Conservation (phyloP, 2,329 filamentous ascomycete species). For the Venturiaceae sp. region DNA sequence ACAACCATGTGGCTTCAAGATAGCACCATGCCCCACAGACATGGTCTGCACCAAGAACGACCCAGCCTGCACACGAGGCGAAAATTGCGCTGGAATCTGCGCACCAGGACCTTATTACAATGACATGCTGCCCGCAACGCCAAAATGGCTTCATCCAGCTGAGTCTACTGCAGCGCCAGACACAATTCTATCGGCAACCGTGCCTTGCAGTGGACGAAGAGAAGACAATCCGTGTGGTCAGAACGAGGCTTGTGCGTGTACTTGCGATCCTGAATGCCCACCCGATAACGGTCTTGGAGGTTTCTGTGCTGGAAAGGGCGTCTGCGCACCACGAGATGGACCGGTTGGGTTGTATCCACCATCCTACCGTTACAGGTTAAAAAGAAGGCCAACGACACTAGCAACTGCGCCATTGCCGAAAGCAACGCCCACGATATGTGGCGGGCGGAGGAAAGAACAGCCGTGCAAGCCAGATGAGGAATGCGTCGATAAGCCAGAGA, state of each 20-base stretch:
- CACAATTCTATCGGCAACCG: neutral
- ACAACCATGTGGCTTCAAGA: conserved; percentile 1
- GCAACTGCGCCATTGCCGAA: neutral
- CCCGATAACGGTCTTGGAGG: neutral
- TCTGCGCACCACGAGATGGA: neutral
- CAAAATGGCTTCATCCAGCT: neutral
- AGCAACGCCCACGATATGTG: neutral
- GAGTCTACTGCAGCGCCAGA: neutral
- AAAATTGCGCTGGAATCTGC: neutral
- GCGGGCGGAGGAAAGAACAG: neutral
- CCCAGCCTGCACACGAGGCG: neutral
- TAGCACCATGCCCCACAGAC: neutral
- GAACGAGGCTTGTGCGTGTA: neutral
- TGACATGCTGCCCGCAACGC: neutral
- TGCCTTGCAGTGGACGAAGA: neutral
- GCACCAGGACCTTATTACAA: neutral
- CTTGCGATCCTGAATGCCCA: neutral
- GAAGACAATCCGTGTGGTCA: neutral
- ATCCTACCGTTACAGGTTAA: neutral
- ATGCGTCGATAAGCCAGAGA: neutral
- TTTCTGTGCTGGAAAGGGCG: neutral
- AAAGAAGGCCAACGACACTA: neutral
- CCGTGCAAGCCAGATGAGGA: neutral
- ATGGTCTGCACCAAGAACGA: neutral
- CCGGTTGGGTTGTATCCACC: neutral